These are phyloP conservation scores for Biscutella auriculata DNA, from an alignment of 441 rosid genomes.

Conservation along the genomic window DNA sequence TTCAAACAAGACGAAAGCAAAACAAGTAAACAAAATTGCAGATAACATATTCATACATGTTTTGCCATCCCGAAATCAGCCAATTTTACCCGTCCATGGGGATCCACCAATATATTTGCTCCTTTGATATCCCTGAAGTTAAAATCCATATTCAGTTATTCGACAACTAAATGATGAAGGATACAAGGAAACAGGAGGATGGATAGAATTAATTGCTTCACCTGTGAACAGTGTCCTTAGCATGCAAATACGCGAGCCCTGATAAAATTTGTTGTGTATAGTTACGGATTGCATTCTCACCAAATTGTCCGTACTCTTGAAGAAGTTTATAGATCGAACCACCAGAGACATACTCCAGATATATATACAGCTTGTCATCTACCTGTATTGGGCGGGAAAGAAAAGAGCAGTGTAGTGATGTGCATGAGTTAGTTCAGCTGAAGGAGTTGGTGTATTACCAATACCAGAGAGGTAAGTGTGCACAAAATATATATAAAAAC, in stretches of 20 bases:
- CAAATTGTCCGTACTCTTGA: slow-evolving; percentile 81
- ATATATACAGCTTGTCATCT: slow-evolving; percentile 76
- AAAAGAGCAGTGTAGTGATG: not conserved
- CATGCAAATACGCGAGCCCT: slow-evolving; percentile 81
- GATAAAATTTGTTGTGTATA: slow-evolving; percentile 91
- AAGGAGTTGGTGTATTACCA: not conserved
- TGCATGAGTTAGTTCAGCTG: not conserved
- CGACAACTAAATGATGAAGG: not conserved
- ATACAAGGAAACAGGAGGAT: not conserved
- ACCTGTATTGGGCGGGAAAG: slow-evolving; percentile 35
- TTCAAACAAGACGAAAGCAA: not conserved
- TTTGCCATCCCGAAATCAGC: slow-evolving; percentile 99
- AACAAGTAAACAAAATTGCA: not conserved
- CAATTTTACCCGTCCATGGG: slow-evolving; percentile 83
- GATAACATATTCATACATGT: slow-evolving; percentile 45
- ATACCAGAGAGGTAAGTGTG: not conserved
- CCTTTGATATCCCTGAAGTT: slow-evolving; percentile 89
- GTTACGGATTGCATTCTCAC: slow-evolving; percentile 81
- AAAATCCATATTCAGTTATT: not conserved
- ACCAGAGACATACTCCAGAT: slow-evolving; percentile 94
- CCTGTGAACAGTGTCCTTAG: slow-evolving; percentile 86
- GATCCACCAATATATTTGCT: slow-evolving; percentile 91
- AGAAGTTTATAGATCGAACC: slow-evolving; percentile 96
- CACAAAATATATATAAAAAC: slow-evolving; percentile 13
- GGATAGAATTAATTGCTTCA: slow-evolving; percentile 15